Base-by-base conservation (phyloP, 768 basidiomycete genomes). In the Russula ochroleuca region DNA sequence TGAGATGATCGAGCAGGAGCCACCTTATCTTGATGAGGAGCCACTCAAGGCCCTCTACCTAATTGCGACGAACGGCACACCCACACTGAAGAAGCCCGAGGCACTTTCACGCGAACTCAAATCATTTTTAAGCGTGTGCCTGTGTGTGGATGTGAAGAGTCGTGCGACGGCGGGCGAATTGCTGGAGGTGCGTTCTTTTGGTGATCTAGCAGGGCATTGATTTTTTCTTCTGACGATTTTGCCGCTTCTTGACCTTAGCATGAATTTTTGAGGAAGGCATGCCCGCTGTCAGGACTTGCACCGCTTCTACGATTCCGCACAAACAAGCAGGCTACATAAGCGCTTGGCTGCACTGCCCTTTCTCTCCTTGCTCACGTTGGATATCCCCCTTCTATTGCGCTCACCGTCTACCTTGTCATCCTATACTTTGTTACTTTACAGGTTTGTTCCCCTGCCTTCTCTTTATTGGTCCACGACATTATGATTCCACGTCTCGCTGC, bases 1-100 rank as follows among this genome's bases (percentile, higher is more conserved):
- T 65, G 93, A 98, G 80, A 98, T 98, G 95, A 95, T 98, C 67
- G 94, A 98, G 75, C 94, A 93, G 70, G 94, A 97, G 75, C 94
- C 94, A 2, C 94, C 94, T 7, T 96, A 97, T 73, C 79, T 98
- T 45, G 93, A 96, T 68, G 94, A 98, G 72, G 94, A 98, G 70
- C 94, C 94, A 0, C 79, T 96, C 64, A 92, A 95, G 78, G 94
- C 95, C 21, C 76, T 98, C 51, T 97, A 98, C 75, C 77, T 97
- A 65, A 97, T 98, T 70, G 97, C 96, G 40, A 99, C 96, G 48
- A 98, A 98, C 72, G 97, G 97, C 14, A 98, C 97, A 19, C 97
- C 97, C 60, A 98, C 97, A 63, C 73, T 99, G 73, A 98, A 98
- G 83, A 92, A 90, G 71, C 94, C 97, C 0, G 96, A 98, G 74